These are phyloP conservation scores for Tetracentron sinense DNA, from an alignment of 164 flowering plant genomes.

Conservation along the genomic window DNA sequence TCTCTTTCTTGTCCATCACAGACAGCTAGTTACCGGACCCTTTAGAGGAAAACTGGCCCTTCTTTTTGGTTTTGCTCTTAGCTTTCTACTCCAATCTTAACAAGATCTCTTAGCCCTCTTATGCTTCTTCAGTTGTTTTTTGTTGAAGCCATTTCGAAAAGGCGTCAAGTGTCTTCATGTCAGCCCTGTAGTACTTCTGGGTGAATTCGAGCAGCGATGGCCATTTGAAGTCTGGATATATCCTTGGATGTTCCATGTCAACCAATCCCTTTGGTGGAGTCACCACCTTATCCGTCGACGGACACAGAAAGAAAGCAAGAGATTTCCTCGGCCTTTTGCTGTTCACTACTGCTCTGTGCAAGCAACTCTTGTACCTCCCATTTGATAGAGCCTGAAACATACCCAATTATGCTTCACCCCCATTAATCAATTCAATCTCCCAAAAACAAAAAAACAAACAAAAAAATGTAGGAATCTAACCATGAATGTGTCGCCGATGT, in stretches of 20 bases:
- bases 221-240: constrained; percentile 75
- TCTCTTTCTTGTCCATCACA: too few species aligned
- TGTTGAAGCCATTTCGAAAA: constrained; percentile 39
- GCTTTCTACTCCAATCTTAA: too few species aligned
- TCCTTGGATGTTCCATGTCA: constrained; percentile 30
- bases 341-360: constrained; percentile 80
- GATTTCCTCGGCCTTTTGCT: constrained; percentile 46
- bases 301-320: constrained; percentile 62
- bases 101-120: too few species aligned
- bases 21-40: too few species aligned
- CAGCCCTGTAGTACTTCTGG: constrained; percentile 64
- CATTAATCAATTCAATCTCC: neutral
- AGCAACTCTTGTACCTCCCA: constrained; percentile 69
- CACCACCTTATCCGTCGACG: constrained; percentile 50
- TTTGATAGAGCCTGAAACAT: constrained; percentile 55
- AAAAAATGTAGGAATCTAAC: constrained; percentile 22
- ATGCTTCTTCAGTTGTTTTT: neutral
- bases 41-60: too few species aligned
- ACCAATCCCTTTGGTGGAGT: constrained; percentile 46
- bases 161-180: constrained; percentile 49
- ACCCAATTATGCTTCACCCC: too few species aligned
- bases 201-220: constrained; percentile 47
- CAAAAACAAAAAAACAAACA: neutral
- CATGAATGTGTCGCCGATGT: constrained; percentile 79
- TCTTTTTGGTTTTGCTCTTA: too few species aligned